A percentile compares a stretch with the other conserved stretches of the same genome.
Evolutionary conservation across 2,329 filamentous ascomycete species (phyloP).

Genomic region (Arthrobotrys entomopaga): DNA sequence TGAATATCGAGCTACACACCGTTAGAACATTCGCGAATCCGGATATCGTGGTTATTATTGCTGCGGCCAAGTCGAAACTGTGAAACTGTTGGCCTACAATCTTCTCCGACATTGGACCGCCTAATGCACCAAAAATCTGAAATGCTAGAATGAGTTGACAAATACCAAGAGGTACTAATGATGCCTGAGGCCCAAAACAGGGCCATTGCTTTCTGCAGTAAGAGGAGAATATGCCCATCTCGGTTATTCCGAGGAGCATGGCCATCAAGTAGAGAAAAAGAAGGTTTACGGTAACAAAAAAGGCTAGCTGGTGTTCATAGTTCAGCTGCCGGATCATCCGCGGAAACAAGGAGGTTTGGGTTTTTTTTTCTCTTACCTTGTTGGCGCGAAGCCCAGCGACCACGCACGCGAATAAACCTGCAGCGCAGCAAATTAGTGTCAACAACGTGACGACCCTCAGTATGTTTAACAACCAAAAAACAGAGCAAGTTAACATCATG

Average conservation of each 20-base stretch:
- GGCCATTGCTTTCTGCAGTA: slow-evolving; percentile 39
- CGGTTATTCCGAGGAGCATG: slow-evolving; percentile 15
- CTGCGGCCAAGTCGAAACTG: slow-evolving; percentile 22
- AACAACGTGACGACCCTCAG: slow-evolving; percentile 17
- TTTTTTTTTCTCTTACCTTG: slow-evolving; percentile 24
- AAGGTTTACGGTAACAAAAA: slow-evolving; percentile 41
- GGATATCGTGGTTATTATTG: slow-evolving; percentile 19
- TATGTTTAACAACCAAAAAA: slow-evolving; percentile 32
- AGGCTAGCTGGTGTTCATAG: slow-evolving; percentile 19
- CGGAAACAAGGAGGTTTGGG: not conserved
- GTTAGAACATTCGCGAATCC: slow-evolving; percentile 23
- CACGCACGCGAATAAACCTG: slow-evolving; percentile 25
- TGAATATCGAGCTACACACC: not conserved
- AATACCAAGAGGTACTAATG: slow-evolving; percentile 26
- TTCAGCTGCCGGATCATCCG: not conserved
- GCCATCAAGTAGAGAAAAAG: slow-evolving; percentile 28
- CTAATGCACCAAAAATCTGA: slow-evolving; percentile 38
- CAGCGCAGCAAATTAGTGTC: slow-evolving; percentile 23
- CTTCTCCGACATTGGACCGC: slow-evolving; percentile 32
- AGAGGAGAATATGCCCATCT: slow-evolving; percentile 19
- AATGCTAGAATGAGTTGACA: slow-evolving; percentile 34
- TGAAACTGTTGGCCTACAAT: slow-evolving; percentile 13
- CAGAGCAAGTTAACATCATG: slow-evolving; percentile 22
- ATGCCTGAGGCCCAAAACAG: slow-evolving; percentile 39
- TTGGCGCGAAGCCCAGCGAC: slow-evolving; percentile 26